Evolutionary conservation across 2,329 filamentous ascomycete genomes (phyloP), one percentile per base, ranked within the genome.

Genomic region (Ceratocystis albifundus): DNA sequence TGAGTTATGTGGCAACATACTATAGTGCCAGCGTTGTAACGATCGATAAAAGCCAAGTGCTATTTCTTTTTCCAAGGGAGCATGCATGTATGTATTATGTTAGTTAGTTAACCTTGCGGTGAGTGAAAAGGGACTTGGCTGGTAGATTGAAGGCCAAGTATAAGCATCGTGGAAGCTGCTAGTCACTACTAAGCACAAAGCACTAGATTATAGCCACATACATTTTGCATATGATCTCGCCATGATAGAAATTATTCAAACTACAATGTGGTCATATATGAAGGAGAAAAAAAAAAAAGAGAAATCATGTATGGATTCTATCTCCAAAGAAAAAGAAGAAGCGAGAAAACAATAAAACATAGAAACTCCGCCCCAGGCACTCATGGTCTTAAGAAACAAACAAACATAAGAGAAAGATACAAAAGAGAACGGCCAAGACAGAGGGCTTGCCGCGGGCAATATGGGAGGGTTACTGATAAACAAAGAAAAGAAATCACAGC

Each of bases 321-420:
- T 32, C 28, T 25, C 12, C 22, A 55, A 30, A 55, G 25, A 57
- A 30, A 32, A 8, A 36, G 36, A 57, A 17, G 12, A 36, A 17
- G 4, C 50, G 1, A 32, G 53, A 57, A 32, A 59, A 12, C 10
- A 59, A 57, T 7, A 25, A 59, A 6, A 12, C 53, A 10, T 17
- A 25, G 30, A 32, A 57, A 59, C 53, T 59, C 53, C 53, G 28
- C 53, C 32, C 53, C 5, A 59, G 53, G 36, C 53, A 59, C 53
- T 32, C 3, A 7, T 59, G 28, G 53, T 59, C 28, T 30, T 30
- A 32, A 59, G n/a, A 50, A 25, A 32, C 7, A 32, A 30, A 59
- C n/a, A n/a, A n/a, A n/a, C n/a, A n/a, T n/a, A 59, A 59, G 8
- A 17, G 32, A 20, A 50, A 59, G 30, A 57, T 53, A 53, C 48